A percentile compares a stretch with the other conserved stretches of the same genome.
Evolutionary conservation across 192 early-diverging fungal genomes (phyloP).

Genomic region (Coemansia sp.): DNA sequence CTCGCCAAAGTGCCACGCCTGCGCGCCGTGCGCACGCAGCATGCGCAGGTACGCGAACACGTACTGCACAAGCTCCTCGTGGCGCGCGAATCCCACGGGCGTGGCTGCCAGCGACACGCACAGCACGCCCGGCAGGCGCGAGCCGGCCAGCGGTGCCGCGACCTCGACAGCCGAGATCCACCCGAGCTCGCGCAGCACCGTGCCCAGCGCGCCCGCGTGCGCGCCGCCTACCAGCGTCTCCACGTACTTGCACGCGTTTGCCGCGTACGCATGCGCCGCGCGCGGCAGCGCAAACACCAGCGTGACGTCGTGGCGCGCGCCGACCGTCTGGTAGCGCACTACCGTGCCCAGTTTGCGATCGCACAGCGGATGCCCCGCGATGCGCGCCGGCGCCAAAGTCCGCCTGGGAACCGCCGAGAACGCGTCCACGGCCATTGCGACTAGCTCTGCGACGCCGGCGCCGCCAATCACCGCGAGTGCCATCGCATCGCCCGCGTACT

Average conservation of each 20-base stretch:
- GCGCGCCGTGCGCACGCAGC: not conserved
- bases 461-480: conserved; percentile 78
- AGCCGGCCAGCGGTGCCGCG: not conserved
- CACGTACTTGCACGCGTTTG: conserved; percentile 62
- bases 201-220: conserved; percentile 73
- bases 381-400: conserved; percentile 53
- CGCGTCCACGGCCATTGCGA: conserved; percentile 67
- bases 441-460: conserved; percentile 66
- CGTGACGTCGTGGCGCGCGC: conserved; percentile 62
- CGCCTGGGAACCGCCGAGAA: conserved; percentile 74
- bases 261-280: conserved; percentile 47
- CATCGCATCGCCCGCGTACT: conserved; percentile 92
- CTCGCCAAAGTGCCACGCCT: conserved; percentile 28
- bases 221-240: conserved; percentile 77
- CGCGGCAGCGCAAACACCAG: conserved; percentile 82
- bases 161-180: conserved; percentile 62
- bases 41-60: conserved; percentile 29
- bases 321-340: conserved; percentile 68
- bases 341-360: conserved; percentile 63
- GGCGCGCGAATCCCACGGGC: conserved; percentile 9
- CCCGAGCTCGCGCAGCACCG: conserved; percentile 72
- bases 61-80: conserved; percentile 10
- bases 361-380: conserved; percentile 62
- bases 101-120: conserved; percentile 11
- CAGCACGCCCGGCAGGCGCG: conserved; percentile 2